Evolutionary conservation across 768 basidiomycete species (phyloP), one percentile per base, ranked within the genome.

Genomic region (Lyophyllum semitale): DNA sequence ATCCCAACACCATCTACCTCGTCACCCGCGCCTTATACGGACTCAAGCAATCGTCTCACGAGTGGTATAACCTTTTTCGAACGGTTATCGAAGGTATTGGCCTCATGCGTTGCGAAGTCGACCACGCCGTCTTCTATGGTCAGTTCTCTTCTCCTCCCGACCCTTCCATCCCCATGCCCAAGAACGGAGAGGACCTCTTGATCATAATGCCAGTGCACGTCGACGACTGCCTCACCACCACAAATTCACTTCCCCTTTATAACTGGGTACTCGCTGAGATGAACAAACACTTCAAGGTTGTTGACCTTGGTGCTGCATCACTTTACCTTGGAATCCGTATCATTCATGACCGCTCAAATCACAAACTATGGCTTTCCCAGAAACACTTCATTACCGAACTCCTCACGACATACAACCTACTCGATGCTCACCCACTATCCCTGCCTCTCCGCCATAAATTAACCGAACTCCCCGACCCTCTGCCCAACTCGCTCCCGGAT

Each of bases 171-270:
- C 13, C 53, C 9, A 62, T 65, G 59, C 61, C 64, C 1, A 4
- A 46, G 0, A 46, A 66, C 40, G 59, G 62, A 32, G 46, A 18
- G 0, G 45, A 53, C 8, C 44, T 66, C 9, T 9, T 57, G 12
- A 56, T 67, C 22, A 56, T 67, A 23, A 38, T 70, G 0, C 60
- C 61, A 4, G 43, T 68, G 15, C 68, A 70, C 49, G 68, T 70
- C 8, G 65, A 70, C 38, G 66, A 68, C 46, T 58, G 66, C 18
- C 51, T 66, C 12, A 56, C 33, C 1, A 50, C 55, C 1, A 58
- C 58, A 1, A 66, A 64, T 44, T 66, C 63, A 58, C 0, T 44
- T 63, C 61, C 59, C 0, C 57, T 65, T 1, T 66, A 60, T 15
- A 8, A 35, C 6, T 66, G 66, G 66, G 50, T 65, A 8, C 48